These are phyloP conservation scores for Grifola frondosa DNA, from an alignment of 1,284 basidiomycete species.

Conservation along the genomic window DNA sequence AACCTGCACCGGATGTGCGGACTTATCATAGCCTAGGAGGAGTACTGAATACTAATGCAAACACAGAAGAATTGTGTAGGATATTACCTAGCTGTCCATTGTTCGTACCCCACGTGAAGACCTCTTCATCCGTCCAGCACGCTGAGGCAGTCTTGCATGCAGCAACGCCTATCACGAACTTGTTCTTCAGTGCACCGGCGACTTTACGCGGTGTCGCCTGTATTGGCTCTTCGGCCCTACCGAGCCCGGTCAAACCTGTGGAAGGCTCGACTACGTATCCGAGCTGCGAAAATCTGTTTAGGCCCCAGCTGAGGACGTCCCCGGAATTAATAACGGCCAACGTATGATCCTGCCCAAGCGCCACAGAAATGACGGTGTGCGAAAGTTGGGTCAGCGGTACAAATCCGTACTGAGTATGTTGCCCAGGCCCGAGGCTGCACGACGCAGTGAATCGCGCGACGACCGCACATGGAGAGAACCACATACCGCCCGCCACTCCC, in stretches of 20 bases:
- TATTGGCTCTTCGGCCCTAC: conserved; percentile 42
- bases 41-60: not conserved
- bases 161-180: conserved; percentile 79
- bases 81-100: conserved; percentile 88
- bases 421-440: conserved; percentile 66
- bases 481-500: conserved; percentile 76
- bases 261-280: conserved; percentile 81
- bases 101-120: conserved; percentile 97
- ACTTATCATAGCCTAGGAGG: conserved; percentile 67
- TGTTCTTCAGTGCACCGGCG: conserved; percentile 77
- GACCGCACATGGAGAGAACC: not conserved
- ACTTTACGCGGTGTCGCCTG: conserved; percentile 81
- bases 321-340: conserved; percentile 80
- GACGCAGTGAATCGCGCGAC: not conserved
- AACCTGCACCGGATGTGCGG: conserved; percentile 76
- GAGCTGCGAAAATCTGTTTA: conserved; percentile 85
- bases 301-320: conserved; percentile 88
- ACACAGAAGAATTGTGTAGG: conserved; percentile 10
- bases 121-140: conserved; percentile 84
- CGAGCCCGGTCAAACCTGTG: conserved; percentile 17
- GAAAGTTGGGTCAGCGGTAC: conserved; percentile 61
- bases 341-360: conserved; percentile 93
- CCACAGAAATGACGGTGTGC: conserved; percentile 53
- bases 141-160: conserved; percentile 87
- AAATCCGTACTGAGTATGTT: conserved; percentile 80